Conservation (phyloP, 495 filamentous ascomycete genomes). For the Neurospora sp. region DNA sequence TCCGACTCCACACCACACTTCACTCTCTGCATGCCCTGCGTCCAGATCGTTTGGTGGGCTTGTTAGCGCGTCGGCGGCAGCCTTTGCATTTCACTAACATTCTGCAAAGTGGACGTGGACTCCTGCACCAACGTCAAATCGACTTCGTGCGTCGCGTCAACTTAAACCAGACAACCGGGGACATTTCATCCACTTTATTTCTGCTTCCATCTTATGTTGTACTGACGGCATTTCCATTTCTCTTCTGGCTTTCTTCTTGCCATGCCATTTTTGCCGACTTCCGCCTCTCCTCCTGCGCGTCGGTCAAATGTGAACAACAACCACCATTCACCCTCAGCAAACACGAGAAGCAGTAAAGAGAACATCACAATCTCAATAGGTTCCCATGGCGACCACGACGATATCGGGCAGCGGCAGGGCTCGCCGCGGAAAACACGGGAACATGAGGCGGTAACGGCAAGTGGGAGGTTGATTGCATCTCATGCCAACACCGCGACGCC, state of each 20-base stretch:
- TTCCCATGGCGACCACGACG: neutral
- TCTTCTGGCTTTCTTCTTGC: neutral
- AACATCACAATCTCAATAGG: neutral
- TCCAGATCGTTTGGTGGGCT: neutral
- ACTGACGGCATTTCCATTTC: neutral
- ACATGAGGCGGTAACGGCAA: neutral
- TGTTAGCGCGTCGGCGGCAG: neutral
- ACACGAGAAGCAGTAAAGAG: neutral
- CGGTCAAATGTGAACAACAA: neutral
- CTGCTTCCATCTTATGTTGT: neutral
- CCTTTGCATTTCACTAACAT: neutral
- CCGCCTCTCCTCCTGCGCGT: neutral
- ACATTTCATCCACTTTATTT: neutral
- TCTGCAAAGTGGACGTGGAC: neutral
- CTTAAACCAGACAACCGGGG: neutral
- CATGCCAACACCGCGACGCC: neutral
- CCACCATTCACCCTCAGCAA: neutral
- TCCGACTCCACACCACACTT: neutral
- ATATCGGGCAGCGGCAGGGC: neutral
- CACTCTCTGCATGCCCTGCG: neutral
- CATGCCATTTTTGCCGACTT: neutral
- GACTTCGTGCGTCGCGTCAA: neutral
- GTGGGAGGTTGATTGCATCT: neutral
- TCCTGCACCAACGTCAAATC: neutral
- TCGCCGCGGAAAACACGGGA: neutral